These are phyloP conservation scores for Pouteria glomerata DNA, from an alignment of 148 eudicot genomes.

Conservation along the genomic window DNA sequence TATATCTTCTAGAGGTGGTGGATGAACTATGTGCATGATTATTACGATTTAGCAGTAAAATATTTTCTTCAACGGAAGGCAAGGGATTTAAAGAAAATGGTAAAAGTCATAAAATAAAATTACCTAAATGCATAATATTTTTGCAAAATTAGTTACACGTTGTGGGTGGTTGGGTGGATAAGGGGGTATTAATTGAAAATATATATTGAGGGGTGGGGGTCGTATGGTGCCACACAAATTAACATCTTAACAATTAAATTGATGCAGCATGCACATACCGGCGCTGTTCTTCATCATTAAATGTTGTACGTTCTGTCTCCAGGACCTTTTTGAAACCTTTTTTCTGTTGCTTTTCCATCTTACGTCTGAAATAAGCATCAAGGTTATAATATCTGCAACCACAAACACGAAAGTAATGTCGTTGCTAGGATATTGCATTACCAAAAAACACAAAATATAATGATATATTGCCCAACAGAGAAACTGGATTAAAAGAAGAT, in stretches of 20 bases:
- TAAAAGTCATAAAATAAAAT: too few relatives aligned
- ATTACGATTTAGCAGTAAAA: too few relatives aligned
- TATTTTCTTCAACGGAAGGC: too few relatives aligned
- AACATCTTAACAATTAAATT: neutral
- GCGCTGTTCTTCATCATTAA: slow-evolving; percentile 92
- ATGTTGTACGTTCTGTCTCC: slow-evolving; percentile 60
- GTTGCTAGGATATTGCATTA: neutral
- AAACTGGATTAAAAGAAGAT: neutral
- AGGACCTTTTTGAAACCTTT: slow-evolving; percentile 49
- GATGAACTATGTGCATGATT: too few relatives aligned
- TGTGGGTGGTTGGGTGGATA: too few relatives aligned
- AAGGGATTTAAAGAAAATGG: too few relatives aligned
- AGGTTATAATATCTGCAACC: slow-evolving; percentile 76
- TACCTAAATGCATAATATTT: too few relatives aligned
- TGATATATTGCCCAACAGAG: neutral
- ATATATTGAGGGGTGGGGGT: too few relatives aligned
- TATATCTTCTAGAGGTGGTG: too few relatives aligned
- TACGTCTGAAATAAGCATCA: slow-evolving; percentile 64
- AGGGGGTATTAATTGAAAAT: too few relatives aligned
- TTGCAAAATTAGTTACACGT: too few relatives aligned
- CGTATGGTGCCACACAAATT: too few relatives aligned
- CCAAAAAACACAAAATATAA: neutral
- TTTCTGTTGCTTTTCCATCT: slow-evolving; percentile 64
- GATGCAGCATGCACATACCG: slow-evolving; percentile 39
- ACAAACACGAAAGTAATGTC: slow-evolving; percentile 13